phyloP scores from a whole-genome alignment of 495 filamentous ascomycete species.

The Neurospora sp. region DNA sequence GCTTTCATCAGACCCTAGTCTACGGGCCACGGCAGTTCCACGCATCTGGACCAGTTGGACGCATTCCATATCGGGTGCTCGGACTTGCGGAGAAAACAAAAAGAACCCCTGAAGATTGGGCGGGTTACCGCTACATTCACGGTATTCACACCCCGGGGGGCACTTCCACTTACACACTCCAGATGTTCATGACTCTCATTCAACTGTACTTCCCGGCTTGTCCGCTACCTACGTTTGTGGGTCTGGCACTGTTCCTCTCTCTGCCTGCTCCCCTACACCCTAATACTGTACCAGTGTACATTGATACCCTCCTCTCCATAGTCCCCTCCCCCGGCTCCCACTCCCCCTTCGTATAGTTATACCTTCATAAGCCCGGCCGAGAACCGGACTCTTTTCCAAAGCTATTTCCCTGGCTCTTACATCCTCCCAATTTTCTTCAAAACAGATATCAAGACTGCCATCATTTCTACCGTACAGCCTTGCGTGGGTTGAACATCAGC shows the following conservation, averaged over 20 bases:
- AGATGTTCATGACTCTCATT: background rate
- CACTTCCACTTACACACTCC: background rate
- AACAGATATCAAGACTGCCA: slow-evolving; percentile 52
- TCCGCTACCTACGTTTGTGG: background rate
- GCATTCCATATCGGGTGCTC: background rate
- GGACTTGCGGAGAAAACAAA: background rate
- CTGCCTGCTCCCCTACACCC: too few relatives aligned
- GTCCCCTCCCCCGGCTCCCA: background rate
- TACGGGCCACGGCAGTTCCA: background rate
- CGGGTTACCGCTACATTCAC: background rate
- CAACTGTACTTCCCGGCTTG: background rate
- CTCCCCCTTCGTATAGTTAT: background rate
- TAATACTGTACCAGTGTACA: background rate
- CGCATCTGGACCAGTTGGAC: background rate
- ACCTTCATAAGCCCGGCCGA: background rate
- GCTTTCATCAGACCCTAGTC: background rate
- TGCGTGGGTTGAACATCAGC: slow-evolving; percentile 71
- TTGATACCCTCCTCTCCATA: background rate
- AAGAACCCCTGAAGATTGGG: background rate
- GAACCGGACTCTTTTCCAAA: slow-evolving; percentile 1
- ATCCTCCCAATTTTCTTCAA: background rate
- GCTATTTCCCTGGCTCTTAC: slow-evolving; percentile 9
- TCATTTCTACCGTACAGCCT: slow-evolving; percentile 81
- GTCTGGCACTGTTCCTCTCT: background rate
- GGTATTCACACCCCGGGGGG: background rate